Conservation (phyloP, 768 basidiomycete species). For the Lepiota venenata region DNA sequence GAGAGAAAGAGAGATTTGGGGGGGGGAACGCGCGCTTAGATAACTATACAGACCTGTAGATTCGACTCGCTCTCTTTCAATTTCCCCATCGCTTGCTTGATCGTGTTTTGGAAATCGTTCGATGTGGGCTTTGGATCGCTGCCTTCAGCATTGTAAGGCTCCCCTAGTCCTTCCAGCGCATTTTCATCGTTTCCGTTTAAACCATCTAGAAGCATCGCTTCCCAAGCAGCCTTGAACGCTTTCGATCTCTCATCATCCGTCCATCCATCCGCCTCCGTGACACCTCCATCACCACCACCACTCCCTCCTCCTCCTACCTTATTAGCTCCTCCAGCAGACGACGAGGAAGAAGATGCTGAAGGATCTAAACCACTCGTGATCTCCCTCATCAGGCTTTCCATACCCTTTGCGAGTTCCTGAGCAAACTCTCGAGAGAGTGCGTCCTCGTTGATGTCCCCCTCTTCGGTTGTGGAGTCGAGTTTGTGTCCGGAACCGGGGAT, state of each 20-base stretch:
- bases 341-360: neutral
- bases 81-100: slow-evolving; percentile 72
- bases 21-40: neutral
- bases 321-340: neutral
- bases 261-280: slow-evolving; percentile 15
- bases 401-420: slow-evolving; percentile 42
- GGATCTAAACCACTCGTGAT: slow-evolving; percentile 30
- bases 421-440: slow-evolving; percentile 41
- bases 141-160: slow-evolving; percentile 10
- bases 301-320: too few species aligned
- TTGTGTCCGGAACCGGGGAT: slow-evolving; percentile 30
- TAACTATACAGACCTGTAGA: slow-evolving; percentile 34
- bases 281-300: slow-evolving; percentile 11
- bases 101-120: slow-evolving; percentile 59
- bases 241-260: slow-evolving; percentile 30
- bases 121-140: neutral
- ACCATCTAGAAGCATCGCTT: slow-evolving; percentile 63
- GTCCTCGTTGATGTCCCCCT: slow-evolving; percentile 28
- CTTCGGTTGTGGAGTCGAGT: slow-evolving; percentile 25
- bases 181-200: slow-evolving; percentile 42
- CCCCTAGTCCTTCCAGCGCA: slow-evolving; percentile 16
- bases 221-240: slow-evolving; percentile 61
- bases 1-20: neutral
- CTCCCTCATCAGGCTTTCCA: slow-evolving; percentile 49
- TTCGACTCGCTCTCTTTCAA: slow-evolving; percentile 64